phyloP scores from a whole-genome alignment of 2,329 filamentous ascomycete genomes.

The Pestalotiopsis fici region DNA sequence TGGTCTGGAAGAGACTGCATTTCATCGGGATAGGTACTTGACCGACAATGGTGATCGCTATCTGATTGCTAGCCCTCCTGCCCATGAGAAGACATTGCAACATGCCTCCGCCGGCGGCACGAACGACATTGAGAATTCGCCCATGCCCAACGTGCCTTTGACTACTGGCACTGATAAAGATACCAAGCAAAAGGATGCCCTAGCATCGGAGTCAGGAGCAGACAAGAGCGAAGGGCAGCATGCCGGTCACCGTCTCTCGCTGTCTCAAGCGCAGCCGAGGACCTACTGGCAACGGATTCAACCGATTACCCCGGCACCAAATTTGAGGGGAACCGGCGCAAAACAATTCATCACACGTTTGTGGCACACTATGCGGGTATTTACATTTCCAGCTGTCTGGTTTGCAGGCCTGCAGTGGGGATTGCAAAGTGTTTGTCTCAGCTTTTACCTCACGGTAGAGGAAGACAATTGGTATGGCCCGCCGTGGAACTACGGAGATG shows the following conservation, averaged over 20 bases:
- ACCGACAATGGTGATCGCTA: constrained; percentile 2
- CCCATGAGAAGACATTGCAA: not conserved
- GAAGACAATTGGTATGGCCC: constrained; percentile 55
- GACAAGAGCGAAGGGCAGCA: not conserved
- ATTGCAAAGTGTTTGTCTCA: constrained; percentile 60
- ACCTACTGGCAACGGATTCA: constrained; percentile 57
- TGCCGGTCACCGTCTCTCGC: not conserved
- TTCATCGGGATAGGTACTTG: constrained; percentile 37
- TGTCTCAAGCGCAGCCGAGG: constrained; percentile 33
- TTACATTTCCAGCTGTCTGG: constrained; percentile 58
- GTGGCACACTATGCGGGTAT: constrained; percentile 56
- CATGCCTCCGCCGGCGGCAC: not conserved
- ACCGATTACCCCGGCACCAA: constrained; percentile 56
- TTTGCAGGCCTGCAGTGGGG: constrained; percentile 62
- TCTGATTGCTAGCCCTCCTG: not conserved
- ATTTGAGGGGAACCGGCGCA: constrained; percentile 52
- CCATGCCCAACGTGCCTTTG: not conserved
- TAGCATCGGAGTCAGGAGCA: not conserved
- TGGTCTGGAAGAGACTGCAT: constrained; percentile 53
- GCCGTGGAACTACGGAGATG: constrained; percentile 55
- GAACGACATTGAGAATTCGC: not conserved
- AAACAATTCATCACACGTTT: constrained; percentile 55
- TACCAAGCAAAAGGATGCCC: not conserved
- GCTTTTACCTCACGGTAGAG: constrained; percentile 59
- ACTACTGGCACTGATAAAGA: not conserved